Conservation (phyloP, 2,329 filamentous ascomycete species). For the Tolypocladium tropicale region DNA sequence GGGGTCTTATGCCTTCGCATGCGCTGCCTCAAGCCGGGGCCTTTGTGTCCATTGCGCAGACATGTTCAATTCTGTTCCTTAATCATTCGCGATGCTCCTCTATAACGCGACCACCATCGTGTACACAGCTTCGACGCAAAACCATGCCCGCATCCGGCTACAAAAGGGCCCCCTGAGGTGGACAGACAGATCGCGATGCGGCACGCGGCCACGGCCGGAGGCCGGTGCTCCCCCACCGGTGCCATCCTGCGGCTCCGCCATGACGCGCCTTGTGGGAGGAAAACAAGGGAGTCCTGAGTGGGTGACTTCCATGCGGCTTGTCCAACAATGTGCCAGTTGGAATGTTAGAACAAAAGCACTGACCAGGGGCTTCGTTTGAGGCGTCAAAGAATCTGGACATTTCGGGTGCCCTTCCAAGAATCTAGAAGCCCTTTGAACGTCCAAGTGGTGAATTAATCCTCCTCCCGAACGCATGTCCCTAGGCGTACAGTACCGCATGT, state of each 20-base stretch:
- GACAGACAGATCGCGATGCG: conserved; percentile 6
- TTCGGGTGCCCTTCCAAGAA: neutral
- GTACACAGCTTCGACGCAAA: conserved; percentile 10
- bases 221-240: conserved; percentile 2
- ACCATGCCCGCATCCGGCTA: conserved; percentile 10
- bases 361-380: neutral
- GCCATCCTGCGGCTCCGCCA: conserved; percentile 7
- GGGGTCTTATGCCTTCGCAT: conserved; percentile 3
- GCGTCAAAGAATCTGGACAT: neutral
- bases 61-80: neutral
- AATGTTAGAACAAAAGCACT: neutral
- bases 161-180: conserved; percentile 6
- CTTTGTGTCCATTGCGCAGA: conserved; percentile 1
- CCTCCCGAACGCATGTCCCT: neutral
- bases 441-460: neutral
- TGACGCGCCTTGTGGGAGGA: conserved; percentile 6
- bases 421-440: conserved; percentile 1
- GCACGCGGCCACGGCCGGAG: conserved; percentile 1
- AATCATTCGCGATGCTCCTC: conserved; percentile 4
- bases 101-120: conserved; percentile 12
- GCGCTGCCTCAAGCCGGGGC: neutral
- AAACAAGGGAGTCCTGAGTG: conserved; percentile 3
- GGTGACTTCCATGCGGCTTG: neutral
- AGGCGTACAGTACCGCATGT: neutral
- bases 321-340: conserved; percentile 2